A percentile compares a stretch with the other conserved stretches of the same genome.
Conservation (phyloP, 2,329 filamentous ascomycete genomes). For the Pseudogymnoascus sp. region DNA sequence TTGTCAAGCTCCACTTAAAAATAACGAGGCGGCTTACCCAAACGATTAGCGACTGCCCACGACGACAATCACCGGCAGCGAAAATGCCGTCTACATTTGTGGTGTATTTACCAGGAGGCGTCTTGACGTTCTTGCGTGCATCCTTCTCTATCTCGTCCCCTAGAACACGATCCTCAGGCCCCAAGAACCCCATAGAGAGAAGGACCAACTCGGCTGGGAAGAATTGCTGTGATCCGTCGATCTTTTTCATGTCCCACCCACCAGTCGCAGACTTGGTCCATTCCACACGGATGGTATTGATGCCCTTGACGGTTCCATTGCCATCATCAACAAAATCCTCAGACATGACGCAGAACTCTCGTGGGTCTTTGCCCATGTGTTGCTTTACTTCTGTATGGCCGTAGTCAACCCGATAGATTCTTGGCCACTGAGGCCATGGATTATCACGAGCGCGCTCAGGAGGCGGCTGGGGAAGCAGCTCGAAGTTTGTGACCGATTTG, state of each 20-base stretch:
- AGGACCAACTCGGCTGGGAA: constrained; percentile 94
- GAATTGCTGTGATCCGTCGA: constrained; percentile 87
- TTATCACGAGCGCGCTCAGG: constrained; percentile 87
- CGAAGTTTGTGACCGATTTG: constrained; percentile 94
- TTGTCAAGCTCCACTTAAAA: not conserved
- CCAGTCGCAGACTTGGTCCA: constrained; percentile 86
- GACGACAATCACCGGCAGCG: constrained; percentile 88
- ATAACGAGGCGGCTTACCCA: constrained; percentile 48
- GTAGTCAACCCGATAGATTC: constrained; percentile 97
- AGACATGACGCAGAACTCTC: constrained; percentile 97
- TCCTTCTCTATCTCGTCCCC: constrained; percentile 88
- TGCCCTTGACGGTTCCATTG: constrained; percentile 80
- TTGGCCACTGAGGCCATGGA: constrained; percentile 97
- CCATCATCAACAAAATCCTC: constrained; percentile 93
- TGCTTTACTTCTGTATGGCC: constrained; percentile 93
- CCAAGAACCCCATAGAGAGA: constrained; percentile 94
- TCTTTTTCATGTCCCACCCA: constrained; percentile 98
- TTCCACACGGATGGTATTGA: constrained; percentile 91
- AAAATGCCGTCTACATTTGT: constrained; percentile 87
- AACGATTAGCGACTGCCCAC: constrained; percentile 91
- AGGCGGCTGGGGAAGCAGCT: constrained; percentile 86
- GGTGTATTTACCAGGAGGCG: constrained; percentile 73
- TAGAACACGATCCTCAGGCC: constrained; percentile 80
- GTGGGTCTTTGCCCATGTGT: constrained; percentile 91
- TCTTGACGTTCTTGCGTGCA: constrained; percentile 92